Base-by-base conservation (phyloP, 139 green algal species). In the Desmodesmus armatus region DNA sequence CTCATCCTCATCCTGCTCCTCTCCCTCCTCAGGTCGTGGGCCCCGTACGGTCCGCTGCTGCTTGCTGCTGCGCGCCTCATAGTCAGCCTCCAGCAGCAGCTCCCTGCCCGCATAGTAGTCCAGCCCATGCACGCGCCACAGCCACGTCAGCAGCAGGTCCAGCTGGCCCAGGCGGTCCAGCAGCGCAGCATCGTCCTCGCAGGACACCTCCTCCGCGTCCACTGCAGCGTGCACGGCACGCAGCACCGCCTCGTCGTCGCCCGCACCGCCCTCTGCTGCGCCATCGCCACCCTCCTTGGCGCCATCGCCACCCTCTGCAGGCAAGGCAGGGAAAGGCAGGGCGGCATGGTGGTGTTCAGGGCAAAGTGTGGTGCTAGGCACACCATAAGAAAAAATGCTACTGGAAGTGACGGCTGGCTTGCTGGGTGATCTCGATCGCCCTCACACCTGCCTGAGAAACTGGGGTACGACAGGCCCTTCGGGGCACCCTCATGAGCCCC, bases 121-220 rank as follows among this genome's bases (percentile, higher is more conserved):
- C 5, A 98, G 84, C 15, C 95, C 92, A 58, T 99, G 96, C 82
- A 99, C 96, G 0, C 88, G 86, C 95, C 95, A 99, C 29, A 98
- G 90, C 90, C 98, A 99, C 5, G 89, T 87, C n/a, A 99, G 88
- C 82, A 96, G 85, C 76, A 93, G 60, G 85, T 98, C 96, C 75
- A 98, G 88, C 85, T 92, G 88, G 33, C 82, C 88, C 62, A 92
- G 69, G 53, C 49, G 41, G 49, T 90, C 78, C 44, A 77, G 83
- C 17, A 85, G 72, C 65, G 85, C 88, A 0, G 25, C 39, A 23
- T 84, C 82, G 29, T 87, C 83, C 31, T 89, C 90, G 2, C 70
- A 72, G 15, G 37, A n/a, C 11, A 43, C 72, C 31, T 78, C 82
- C 70, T 89, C 89, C 19, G 78, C 65, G 5, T 91, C 87, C 35